Percentiles rank a stretch among this genome's conserved stretches.
Evolutionary conservation across 2,329 filamentous ascomycete genomes (phyloP).

Genomic region (Pseudogymnoascus sp.): DNA sequence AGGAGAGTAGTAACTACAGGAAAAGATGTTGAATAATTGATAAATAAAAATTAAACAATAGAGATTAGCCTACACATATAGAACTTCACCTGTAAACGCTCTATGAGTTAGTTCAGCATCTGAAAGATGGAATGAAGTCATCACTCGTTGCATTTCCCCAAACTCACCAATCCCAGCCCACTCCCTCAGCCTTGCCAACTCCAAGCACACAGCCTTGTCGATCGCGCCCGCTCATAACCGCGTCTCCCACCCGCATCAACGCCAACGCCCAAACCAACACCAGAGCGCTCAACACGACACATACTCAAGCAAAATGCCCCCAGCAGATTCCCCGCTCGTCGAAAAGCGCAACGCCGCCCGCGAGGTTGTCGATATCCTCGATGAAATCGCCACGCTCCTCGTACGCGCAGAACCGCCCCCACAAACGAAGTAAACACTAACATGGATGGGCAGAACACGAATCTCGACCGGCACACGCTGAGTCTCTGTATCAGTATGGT

Average conservation of each 20-base stretch:
- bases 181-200: neutral
- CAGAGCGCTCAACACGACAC: neutral
- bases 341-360: conserved; percentile 66
- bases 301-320: conserved; percentile 29
- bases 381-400: conserved; percentile 81
- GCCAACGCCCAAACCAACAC: neutral
- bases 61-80: neutral
- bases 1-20: neutral
- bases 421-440: neutral
- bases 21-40: neutral
- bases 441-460: conserved; percentile 63
- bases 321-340: conserved; percentile 45
- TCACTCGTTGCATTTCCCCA: neutral
- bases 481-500: conserved; percentile 95
- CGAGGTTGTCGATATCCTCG: conserved; percentile 73
- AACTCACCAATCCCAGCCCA: neutral
- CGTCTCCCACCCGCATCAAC: neutral
- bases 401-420: conserved; percentile 42
- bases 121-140: conserved; percentile 14
- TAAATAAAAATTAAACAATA: neutral
- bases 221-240: neutral
- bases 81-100: neutral
- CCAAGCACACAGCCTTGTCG: neutral
- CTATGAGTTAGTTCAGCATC: conserved; percentile 12
- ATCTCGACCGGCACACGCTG: conserved; percentile 81